Conservation (phyloP, 2,329 filamentous ascomycete genomes). For the Hypoxylon sp. region DNA sequence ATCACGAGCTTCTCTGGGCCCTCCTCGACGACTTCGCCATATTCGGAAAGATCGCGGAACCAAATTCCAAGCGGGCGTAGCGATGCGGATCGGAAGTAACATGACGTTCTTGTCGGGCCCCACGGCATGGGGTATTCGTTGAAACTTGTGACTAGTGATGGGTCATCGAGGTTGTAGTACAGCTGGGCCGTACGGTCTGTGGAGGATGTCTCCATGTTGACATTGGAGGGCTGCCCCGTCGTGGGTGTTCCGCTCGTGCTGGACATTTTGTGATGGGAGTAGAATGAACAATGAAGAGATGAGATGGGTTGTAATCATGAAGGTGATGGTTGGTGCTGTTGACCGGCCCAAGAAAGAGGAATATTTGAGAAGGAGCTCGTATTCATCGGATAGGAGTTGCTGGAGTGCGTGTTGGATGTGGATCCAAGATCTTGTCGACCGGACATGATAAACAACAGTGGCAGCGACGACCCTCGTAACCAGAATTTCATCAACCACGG, state of each 20-base stretch:
- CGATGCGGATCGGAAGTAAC: slow-evolving; percentile 24
- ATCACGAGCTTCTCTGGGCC: slow-evolving; percentile 35
- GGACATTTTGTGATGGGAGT: neutral
- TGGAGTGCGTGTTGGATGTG: neutral
- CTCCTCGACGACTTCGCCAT: slow-evolving; percentile 36
- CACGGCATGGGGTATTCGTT: slow-evolving; percentile 1
- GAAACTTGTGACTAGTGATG: neutral
- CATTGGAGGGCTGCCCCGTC: neutral
- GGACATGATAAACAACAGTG: neutral
- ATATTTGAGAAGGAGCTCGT: neutral
- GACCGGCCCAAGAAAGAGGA: neutral
- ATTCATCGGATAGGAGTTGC: neutral
- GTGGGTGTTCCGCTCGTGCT: neutral
- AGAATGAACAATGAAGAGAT: neutral
- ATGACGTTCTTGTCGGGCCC: neutral
- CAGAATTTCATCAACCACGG: neutral
- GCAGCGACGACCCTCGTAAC: neutral
- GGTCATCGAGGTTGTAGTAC: slow-evolving; percentile 9
- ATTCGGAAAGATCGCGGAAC: slow-evolving; percentile 28
- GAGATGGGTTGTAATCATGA: neutral
- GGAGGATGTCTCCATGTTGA: too few relatives aligned
- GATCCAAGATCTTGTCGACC: neutral
- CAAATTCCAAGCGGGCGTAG: neutral
- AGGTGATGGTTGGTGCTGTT: neutral
- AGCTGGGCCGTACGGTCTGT: too few relatives aligned